Base-by-base conservation (phyloP, 768 basidiomycete genomes). In the Tylopilus felleus region DNA sequence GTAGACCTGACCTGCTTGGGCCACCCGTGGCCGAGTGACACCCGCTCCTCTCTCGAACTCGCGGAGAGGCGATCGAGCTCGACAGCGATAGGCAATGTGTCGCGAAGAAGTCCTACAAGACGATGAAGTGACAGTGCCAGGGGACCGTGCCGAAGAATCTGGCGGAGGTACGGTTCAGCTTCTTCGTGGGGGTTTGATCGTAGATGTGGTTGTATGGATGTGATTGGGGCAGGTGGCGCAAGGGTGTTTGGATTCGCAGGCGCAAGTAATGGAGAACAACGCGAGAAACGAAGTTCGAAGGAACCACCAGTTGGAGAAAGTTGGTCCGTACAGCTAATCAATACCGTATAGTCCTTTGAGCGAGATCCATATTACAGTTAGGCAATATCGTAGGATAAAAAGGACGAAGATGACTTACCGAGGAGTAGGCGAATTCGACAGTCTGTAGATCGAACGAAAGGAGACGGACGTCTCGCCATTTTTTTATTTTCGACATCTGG, bases 371-470 rank as follows among this genome's bases (percentile, higher is more conserved):
- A 17, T 25, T 13, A 4, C 25, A 4, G 29, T 60, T 21, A 56
- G 28, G 16, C 9, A 9, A 40, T 27, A n/a, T n/a, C n/a, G n/a
- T n/a, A n/a, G n/a, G 39, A 31, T 13, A 25, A n/a, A 28, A 48
- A 10, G 4, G 7, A 57, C 8, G 49, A 40, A 33, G 36, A 38
- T 16, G 42, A 55, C 74, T 57, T 66, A 83, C 88, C 49, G 72
- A 72, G 10, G 86, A 80, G 66, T 95, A 95, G 2, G 84, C 83
- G 65, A 96, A 88, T 62, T 93, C 87, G n/a, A 94, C 93, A 0
- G 91, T 93, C 63, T 92, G 92, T 16, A 96, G 73, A 69, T 96
- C 92, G 68, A 96, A 96, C 5, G 90, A 92, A 54, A 94, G 77
- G 48, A 96, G 73, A n/a, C 82, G 81, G 19, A 96, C 82, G 62